Evolutionary conservation across 371 early-diverging fungal species (phyloP).

Genomic region (Lichtheimia hyalospora): DNA sequence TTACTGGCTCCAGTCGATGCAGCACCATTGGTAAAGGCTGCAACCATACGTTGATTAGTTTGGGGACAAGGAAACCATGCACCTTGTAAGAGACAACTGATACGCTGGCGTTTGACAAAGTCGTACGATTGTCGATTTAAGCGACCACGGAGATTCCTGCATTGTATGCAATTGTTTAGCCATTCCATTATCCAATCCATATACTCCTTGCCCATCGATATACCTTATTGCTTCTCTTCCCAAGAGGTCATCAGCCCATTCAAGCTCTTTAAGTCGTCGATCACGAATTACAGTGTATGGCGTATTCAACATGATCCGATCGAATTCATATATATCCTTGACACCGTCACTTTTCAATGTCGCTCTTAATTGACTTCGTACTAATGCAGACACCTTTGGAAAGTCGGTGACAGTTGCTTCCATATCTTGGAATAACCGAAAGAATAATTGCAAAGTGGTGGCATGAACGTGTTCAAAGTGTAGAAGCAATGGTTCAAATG

Average conservation of each 20-base stretch:
- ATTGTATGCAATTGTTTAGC: background rate
- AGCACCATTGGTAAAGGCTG: background rate
- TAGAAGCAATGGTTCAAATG: constrained; percentile 67
- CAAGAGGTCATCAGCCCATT: constrained; percentile 69
- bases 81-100: constrained; percentile 66
- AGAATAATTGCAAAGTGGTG: constrained; percentile 58
- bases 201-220: background rate
- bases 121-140: constrained; percentile 69
- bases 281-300: constrained; percentile 66
- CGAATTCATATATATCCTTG: constrained; percentile 53
- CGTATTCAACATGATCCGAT: constrained; percentile 62
- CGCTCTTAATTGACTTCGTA: constrained; percentile 53
- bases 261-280: constrained; percentile 68
- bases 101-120: constrained; percentile 70
- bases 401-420: constrained; percentile 65
- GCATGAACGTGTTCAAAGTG: constrained; percentile 60
- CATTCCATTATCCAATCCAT: no score
- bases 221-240: constrained; percentile 67
- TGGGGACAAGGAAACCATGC: constrained; percentile 69
- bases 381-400: constrained; percentile 57
- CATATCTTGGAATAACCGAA: constrained; percentile 69
- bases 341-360: constrained; percentile 40
- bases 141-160: constrained; percentile 64
- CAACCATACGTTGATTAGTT: constrained; percentile 18
- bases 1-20: no score